Evolutionary conservation across 805 yeast species (phyloP), one percentile per base, ranked within the genome.

Genomic region (Tetrapisispora phaffii): DNA sequence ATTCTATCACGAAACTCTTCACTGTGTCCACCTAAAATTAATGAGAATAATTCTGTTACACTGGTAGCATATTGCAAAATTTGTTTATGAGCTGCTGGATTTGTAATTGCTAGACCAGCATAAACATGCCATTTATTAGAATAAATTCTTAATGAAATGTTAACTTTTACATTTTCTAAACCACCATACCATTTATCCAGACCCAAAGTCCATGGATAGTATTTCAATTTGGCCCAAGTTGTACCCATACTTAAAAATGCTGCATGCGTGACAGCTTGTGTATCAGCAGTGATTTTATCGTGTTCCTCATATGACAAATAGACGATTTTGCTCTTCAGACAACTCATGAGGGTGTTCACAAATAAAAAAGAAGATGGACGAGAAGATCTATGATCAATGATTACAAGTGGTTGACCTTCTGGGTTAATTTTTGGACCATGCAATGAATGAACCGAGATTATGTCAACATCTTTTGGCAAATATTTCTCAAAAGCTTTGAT

Each of bases 241-340:
- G 80, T 79, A 5, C 98, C 98, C 98, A 93, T 93, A 46, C 94
- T 82, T 47, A 93, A 69, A 58, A 93, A 93, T 0, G 97, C 97
- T 12, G 97, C 97, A 61, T 93, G 98, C 0, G 98, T 93, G 16
- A 90, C 96, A 0, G 97, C 97, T 63, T 93, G 98, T 1, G 97
- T 93, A 62, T 93, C 98, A 0, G 98, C 98, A 0, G 98, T 90
- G 50, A 93, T 90, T 55, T 75, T 77, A 62, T 93, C 98, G 62
- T 93, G 98, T 59, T 89, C 89, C 44, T 76, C 73, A n/a, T 93
- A 95, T 0, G 86, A 72, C 28, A 93, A 70, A 44, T 79, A 73
- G 22, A 88, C 97, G 31, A 76, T 71, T 50, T 82, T 83, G 12
- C 96, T 86, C 26, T 83, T 70, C 42, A 93, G 72, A 59, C 95